These are phyloP conservation scores for Botrytis porri DNA, from an alignment of 2,329 filamentous ascomycete genomes.

Conservation along the genomic window DNA sequence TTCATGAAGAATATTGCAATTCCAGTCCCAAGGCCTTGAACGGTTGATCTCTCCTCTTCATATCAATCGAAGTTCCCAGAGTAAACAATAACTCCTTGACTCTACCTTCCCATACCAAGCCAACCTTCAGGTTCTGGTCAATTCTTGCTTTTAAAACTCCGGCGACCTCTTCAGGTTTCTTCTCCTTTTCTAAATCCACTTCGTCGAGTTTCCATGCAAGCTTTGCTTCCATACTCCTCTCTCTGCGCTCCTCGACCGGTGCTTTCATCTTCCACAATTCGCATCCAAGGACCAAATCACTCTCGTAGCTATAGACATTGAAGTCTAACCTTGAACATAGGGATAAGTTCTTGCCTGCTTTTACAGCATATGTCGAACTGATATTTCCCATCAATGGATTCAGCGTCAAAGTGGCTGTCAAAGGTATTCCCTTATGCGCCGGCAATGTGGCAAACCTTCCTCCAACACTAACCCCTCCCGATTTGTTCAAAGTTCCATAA, in stretches of 20 bases:
- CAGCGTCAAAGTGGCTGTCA: slow-evolving; percentile 88
- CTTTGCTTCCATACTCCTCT: slow-evolving; percentile 53
- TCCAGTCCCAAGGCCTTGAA: slow-evolving; percentile 75
- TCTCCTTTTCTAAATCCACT: slow-evolving; percentile 26
- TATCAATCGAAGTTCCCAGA: slow-evolving; percentile 79
- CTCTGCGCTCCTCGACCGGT: slow-evolving; percentile 32
- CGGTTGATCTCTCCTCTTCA: slow-evolving; percentile 71
- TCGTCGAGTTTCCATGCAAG: slow-evolving; percentile 50
- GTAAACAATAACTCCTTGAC: slow-evolving; percentile 92
- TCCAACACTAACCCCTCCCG: slow-evolving; percentile 85
- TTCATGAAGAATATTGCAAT: slow-evolving; percentile 77
- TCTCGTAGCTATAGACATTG: slow-evolving; percentile 98
- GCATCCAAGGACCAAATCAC: slow-evolving; percentile 84
- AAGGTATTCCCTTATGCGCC: slow-evolving; percentile 76
- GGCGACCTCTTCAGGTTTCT: slow-evolving; percentile 63
- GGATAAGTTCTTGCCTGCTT: slow-evolving; percentile 77
- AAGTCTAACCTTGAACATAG: slow-evolving; percentile 92
- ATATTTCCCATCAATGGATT: slow-evolving; percentile 95
- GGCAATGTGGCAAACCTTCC: slow-evolving; percentile 86
- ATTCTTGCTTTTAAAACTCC: slow-evolving; percentile 88
- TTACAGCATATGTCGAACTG: slow-evolving; percentile 86
- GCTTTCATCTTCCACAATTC: slow-evolving; percentile 77
- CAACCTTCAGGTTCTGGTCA: slow-evolving; percentile 83
- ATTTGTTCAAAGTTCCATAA: slow-evolving; percentile 93
- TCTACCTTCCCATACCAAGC: slow-evolving; percentile 87